These are phyloP conservation scores for Aspergillus caelatus DNA, from an alignment of 2,329 filamentous ascomycete genomes.

Conservation along the genomic window DNA sequence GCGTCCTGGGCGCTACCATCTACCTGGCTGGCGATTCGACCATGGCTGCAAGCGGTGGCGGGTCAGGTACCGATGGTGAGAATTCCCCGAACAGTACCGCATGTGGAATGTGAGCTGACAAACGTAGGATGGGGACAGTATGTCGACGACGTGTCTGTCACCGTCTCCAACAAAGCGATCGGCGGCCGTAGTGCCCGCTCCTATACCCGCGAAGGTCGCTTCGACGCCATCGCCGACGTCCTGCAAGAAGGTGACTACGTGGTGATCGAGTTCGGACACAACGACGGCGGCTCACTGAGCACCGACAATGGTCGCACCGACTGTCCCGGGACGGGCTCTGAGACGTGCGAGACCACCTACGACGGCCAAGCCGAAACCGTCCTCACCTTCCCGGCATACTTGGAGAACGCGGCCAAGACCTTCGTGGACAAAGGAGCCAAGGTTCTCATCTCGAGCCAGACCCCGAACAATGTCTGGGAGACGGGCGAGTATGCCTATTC, in stretches of 20 bases:
- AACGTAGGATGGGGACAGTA: conserved; percentile 64
- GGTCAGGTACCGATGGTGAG: conserved; percentile 29
- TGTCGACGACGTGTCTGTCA: conserved; percentile 54
- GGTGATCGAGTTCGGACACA: conserved; percentile 73
- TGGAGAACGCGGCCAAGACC: conserved; percentile 58
- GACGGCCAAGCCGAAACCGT: conserved; percentile 58
- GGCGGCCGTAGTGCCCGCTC: conserved; percentile 68
- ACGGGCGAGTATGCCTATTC: conserved; percentile 54
- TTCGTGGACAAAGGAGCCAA: conserved; percentile 61
- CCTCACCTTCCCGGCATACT: conserved; percentile 63
- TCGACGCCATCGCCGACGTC: conserved; percentile 57
- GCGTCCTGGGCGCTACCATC: conserved; percentile 28
- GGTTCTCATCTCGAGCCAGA: conserved; percentile 62
- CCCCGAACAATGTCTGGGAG: conserved; percentile 67
- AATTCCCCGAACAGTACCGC: not conserved
- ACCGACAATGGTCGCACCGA: conserved; percentile 65
- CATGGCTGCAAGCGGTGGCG: conserved; percentile 31
- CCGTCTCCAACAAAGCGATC: conserved; percentile 66
- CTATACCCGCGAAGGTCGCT: conserved; percentile 68
- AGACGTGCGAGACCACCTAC: conserved; percentile 58
- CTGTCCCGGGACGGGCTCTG: conserved; percentile 57
- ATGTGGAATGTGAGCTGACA: not conserved
- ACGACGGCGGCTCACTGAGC: conserved; percentile 64
- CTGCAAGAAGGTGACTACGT: conserved; percentile 65
- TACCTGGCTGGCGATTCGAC: conserved; percentile 41